Evolutionary conservation across 2,329 filamentous ascomycete genomes (phyloP).

Genomic region (Xylaria multiplex): DNA sequence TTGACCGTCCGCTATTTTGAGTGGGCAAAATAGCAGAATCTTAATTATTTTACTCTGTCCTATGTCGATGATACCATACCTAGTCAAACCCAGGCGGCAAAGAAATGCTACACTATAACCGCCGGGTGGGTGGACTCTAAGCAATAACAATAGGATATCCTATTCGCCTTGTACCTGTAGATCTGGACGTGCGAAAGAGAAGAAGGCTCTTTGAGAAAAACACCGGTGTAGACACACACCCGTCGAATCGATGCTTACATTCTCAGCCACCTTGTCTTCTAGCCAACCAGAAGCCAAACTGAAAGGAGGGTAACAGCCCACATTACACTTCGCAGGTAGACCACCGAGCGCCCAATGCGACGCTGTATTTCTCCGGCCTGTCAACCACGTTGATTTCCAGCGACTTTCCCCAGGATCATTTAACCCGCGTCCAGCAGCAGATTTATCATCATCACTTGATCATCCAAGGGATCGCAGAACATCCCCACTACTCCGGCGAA

Average conservation of each 20-base stretch:
- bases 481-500: conserved; percentile 25
- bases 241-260: conserved; percentile 20
- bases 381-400: conserved; percentile 42
- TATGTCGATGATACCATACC: not conserved
- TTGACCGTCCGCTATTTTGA: not conserved
- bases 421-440: conserved; percentile 26
- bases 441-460: conserved; percentile 48
- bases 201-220: conserved; percentile 4
- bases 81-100: not conserved
- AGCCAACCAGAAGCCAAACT: conserved; percentile 21
- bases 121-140: not conserved
- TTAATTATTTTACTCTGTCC: not conserved
- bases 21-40: not conserved
- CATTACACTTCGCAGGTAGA: conserved; percentile 26
- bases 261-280: conserved; percentile 3
- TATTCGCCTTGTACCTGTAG: not conserved
- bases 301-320: conserved; percentile 20
- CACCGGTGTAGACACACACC: conserved; percentile 24
- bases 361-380: conserved; percentile 37
- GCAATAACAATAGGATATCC: not conserved
- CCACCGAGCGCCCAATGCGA: conserved; percentile 36
- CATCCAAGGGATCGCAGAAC: conserved; percentile 25
- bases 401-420: conserved; percentile 33
- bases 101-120: not conserved
- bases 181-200: not conserved